These are phyloP conservation scores for Aspergillus clavatus DNA, from an alignment of 2,329 filamentous ascomycete species.

Conservation along the genomic window DNA sequence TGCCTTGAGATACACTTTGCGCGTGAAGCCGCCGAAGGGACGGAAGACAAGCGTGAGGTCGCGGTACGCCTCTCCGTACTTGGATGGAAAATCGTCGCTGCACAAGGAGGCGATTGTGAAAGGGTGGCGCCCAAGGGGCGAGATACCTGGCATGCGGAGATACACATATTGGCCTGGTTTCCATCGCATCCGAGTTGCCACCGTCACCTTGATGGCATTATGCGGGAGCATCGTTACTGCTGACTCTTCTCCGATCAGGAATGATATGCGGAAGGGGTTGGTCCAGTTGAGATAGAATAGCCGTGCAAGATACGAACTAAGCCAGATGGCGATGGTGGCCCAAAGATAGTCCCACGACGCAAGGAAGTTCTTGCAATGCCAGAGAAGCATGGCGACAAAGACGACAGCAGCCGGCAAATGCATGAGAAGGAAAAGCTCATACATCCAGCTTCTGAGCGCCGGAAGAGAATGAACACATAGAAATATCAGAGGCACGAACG, in stretches of 20 bases:
- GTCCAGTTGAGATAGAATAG: constrained; percentile 88
- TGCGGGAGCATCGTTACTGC: constrained; percentile 85
- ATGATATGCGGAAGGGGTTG: constrained; percentile 71
- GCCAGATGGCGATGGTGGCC: constrained; percentile 74
- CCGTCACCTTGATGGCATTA: constrained; percentile 91
- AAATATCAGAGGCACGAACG: constrained; percentile 70
- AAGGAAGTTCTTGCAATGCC: constrained; percentile 92
- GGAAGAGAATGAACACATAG: constrained; percentile 82
- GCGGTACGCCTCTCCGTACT: constrained; percentile 80
- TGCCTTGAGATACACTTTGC: constrained; percentile 74
- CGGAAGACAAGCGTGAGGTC: constrained; percentile 90
- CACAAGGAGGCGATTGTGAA: constrained; percentile 93
- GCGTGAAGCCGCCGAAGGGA: constrained; percentile 86
- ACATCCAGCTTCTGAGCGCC: constrained; percentile 68
- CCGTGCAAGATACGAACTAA: constrained; percentile 66
- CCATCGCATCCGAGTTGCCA: constrained; percentile 91
- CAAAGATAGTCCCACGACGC: constrained; percentile 87
- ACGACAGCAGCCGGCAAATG: constrained; percentile 77
- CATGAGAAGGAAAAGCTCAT: constrained; percentile 77
- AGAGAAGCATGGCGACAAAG: constrained; percentile 83
- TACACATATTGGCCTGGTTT: constrained; percentile 93
- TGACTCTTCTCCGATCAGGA: constrained; percentile 85
- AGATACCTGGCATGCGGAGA: constrained; percentile 87
- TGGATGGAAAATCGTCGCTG: constrained; percentile 87
- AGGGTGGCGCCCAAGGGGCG: constrained; percentile 85